A percentile compares a stretch with the other conserved stretches of the same genome.
These are phyloP conservation scores for Cladorrhinum samala DNA, from an alignment of 495 filamentous ascomycete genomes.

Conservation along the genomic window DNA sequence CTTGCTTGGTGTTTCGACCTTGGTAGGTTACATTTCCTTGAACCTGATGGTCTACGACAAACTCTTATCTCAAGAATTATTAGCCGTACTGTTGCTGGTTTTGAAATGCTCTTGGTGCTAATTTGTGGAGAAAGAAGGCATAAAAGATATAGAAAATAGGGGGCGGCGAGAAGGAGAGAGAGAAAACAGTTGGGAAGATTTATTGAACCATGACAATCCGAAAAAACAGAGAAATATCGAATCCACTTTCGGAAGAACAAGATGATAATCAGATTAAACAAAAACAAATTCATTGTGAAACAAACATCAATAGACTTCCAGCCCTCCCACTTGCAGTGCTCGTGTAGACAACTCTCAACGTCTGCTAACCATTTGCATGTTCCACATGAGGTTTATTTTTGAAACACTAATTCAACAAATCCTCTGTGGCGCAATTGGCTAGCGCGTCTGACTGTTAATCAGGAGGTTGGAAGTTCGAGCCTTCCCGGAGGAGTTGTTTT, in stretches of 20 bases:
- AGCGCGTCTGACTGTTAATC: slow-evolving; percentile 30
- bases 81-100: no score
- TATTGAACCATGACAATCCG: background rate
- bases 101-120: no score
- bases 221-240: background rate
- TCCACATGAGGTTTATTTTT: background rate
- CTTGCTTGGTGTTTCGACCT: background rate
- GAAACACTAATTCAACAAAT: background rate
- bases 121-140: background rate
- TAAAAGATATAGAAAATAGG: background rate
- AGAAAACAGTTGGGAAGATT: background rate
- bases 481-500: slow-evolving; percentile 8
- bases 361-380: no score
- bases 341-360: background rate
- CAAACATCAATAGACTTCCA: no score
- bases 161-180: background rate
- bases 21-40: no score
- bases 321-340: no score
- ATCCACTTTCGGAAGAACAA: background rate
- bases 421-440: slow-evolving; percentile 18
- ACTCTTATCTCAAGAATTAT: no score
- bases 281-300: no score
- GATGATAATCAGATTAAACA: no score
- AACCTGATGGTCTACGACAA: no score
- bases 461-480: slow-evolving; percentile 19